Conservation (phyloP, 2,329 filamentous ascomycete species). For the Ophiocordyceps polyrhachis-furcata region DNA sequence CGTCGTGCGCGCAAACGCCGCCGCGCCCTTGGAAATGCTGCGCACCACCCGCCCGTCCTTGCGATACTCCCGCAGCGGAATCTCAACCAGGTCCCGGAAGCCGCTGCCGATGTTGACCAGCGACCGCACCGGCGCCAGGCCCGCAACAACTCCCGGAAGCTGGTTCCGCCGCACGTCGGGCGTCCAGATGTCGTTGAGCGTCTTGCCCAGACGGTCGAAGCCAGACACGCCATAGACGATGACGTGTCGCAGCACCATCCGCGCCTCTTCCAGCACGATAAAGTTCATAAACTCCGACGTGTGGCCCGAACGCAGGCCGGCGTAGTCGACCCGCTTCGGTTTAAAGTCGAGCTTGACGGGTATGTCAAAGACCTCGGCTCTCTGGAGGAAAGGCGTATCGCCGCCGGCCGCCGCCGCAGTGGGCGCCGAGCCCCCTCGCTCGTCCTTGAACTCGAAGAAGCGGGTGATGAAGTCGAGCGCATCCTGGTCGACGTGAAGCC, state of each 20-base stretch:
- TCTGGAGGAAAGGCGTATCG: constrained; percentile 72
- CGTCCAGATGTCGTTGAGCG: constrained; percentile 91
- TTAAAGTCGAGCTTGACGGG: constrained; percentile 85
- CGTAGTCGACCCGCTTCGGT: constrained; percentile 94
- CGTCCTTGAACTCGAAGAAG: constrained; percentile 96
- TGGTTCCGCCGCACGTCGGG: constrained; percentile 82
- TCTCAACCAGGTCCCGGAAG: constrained; percentile 67
- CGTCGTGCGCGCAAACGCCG: constrained; percentile 81
- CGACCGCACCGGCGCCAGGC: constrained; percentile 74
- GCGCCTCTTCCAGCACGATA: constrained; percentile 71
- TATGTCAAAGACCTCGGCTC: constrained; percentile 71
- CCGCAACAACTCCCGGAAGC: constrained; percentile 72
- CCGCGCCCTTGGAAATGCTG: constrained; percentile 77
- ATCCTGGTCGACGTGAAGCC: constrained; percentile 92
- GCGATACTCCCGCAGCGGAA: constrained; percentile 80
- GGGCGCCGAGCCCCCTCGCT: constrained; percentile 30
- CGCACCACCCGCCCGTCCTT: constrained; percentile 88
- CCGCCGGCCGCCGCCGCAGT: constrained; percentile 28
- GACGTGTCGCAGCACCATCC: constrained; percentile 69
- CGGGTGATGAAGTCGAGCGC: constrained; percentile 91
- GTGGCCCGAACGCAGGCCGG: constrained; percentile 73
- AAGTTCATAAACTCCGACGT: constrained; percentile 99
- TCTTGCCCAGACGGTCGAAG: constrained; percentile 77
- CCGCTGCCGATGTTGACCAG: constrained; percentile 83
- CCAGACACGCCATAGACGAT: constrained; percentile 87